Percentiles rank a stretch among this genome's conserved stretches.
phyloP scores from a whole-genome alignment of 2,329 filamentous ascomycete genomes.

The Ceratocystis ficicola region DNA sequence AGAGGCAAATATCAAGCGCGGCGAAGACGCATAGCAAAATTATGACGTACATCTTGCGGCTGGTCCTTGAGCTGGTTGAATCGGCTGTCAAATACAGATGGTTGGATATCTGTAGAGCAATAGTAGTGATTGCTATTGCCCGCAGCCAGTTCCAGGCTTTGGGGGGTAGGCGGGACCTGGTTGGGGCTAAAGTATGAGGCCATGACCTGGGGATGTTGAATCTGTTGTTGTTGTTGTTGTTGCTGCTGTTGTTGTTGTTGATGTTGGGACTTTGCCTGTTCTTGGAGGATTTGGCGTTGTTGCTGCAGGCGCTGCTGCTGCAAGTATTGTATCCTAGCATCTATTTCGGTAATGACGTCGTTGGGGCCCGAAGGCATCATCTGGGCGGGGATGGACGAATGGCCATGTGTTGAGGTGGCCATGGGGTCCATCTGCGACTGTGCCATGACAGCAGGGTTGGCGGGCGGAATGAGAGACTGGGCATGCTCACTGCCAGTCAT shows the following conservation, averaged over 20 bases:
- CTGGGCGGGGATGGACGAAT: conserved; percentile 36
- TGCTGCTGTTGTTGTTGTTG: conserved; percentile 47
- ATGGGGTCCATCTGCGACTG: conserved; percentile 21
- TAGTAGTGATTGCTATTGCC: conserved; percentile 46
- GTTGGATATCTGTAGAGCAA: conserved; percentile 41
- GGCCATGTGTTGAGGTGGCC: conserved; percentile 33
- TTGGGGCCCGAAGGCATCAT: conserved; percentile 37
- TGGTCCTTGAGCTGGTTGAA: conserved; percentile 57
- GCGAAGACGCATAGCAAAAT: neutral
- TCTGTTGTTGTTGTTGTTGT: conserved; percentile 40
- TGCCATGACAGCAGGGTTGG: conserved; percentile 17
- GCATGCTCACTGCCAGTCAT: conserved; percentile 38
- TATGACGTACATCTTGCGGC: conserved; percentile 41
- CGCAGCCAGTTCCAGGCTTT: conserved; percentile 64
- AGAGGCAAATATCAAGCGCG: no score
- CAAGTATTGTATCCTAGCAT: conserved; percentile 54
- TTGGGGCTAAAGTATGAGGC: conserved; percentile 44
- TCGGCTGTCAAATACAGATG: conserved; percentile 45
- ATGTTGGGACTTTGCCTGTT: conserved; percentile 37
- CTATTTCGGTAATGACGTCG: conserved; percentile 47
- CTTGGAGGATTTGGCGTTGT: conserved; percentile 46
- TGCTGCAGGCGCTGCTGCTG: conserved; percentile 52
- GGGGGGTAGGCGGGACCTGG: conserved; percentile 63
- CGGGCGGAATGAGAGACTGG: conserved; percentile 28
- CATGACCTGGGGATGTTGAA: conserved; percentile 16